Percentiles rank a stretch among this genome's conserved stretches.
phyloP scores from a whole-genome alignment of 495 filamentous ascomycete genomes.

The Pseudotulostoma volvatum region DNA sequence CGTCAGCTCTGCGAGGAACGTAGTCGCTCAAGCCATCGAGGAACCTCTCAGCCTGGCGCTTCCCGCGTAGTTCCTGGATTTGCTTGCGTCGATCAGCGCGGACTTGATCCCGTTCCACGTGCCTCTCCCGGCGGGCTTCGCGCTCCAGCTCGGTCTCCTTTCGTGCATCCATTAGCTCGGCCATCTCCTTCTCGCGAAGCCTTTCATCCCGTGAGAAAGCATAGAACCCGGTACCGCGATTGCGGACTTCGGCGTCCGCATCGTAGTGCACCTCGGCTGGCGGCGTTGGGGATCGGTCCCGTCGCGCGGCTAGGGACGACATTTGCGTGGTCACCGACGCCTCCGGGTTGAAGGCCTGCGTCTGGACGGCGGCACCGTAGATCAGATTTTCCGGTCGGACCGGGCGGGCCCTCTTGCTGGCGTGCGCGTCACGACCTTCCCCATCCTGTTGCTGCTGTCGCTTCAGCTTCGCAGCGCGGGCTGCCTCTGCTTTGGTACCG shows the following conservation, averaged over 20 bases:
- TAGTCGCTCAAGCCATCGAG: constrained; percentile 32
- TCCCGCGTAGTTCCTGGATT: constrained; percentile 42
- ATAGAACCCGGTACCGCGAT: constrained; percentile 83
- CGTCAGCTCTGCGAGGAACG: background rate
- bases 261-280: constrained; percentile 73
- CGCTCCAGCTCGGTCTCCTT: constrained; percentile 48
- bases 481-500: constrained; percentile 47
- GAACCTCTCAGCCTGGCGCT: constrained; percentile 52
- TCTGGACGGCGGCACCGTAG: constrained; percentile 66
- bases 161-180: constrained; percentile 46
- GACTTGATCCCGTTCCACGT: constrained; percentile 30
- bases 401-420: constrained; percentile 40
- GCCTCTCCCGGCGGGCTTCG: constrained; percentile 30
- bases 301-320: constrained; percentile 51
- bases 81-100: constrained; percentile 39
- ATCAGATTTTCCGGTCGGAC: constrained; percentile 55
- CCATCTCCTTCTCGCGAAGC: constrained; percentile 57
- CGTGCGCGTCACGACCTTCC: constrained; percentile 25
- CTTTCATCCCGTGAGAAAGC: constrained; percentile 58
- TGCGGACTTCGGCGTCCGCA: constrained; percentile 61
- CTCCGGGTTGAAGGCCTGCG: constrained; percentile 60
- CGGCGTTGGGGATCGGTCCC: constrained; percentile 61
- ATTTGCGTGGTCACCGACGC: constrained; percentile 42
- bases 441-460: constrained; percentile 14
- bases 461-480: constrained; percentile 36